Evolutionary conservation across 257 asterid species (phyloP).

Genomic region (Primulina eburnea): DNA sequence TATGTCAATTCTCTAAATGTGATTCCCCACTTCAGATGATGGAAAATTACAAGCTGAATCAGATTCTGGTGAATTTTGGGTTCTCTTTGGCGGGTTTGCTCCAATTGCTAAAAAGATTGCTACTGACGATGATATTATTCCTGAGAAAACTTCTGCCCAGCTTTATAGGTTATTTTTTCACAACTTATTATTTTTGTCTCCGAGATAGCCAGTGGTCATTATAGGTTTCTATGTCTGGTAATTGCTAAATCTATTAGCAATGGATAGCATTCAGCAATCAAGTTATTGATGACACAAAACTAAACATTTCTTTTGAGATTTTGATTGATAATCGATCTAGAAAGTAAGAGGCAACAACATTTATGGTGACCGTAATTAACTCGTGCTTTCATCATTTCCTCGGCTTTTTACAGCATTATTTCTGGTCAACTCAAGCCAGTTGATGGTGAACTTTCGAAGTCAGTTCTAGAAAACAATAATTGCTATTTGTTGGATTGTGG

Average conservation of each 20-base stretch:
- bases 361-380: background rate
- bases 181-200: constrained; percentile 17
- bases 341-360: background rate
- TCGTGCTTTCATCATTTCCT: background rate
- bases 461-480: constrained; percentile 78
- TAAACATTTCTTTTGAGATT: background rate
- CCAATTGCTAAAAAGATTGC: constrained; percentile 90
- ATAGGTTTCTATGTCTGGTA: constrained; percentile 8
- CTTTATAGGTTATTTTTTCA: constrained; percentile 53
- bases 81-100: constrained; percentile 98
- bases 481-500: constrained; percentile 96
- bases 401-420: constrained; percentile 51
- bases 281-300: background rate
- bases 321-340: background rate
- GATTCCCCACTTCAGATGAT: constrained; percentile 60
- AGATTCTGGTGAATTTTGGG: constrained; percentile 99
- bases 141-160: constrained; percentile 81
- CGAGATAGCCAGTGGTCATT: constrained; percentile 13
- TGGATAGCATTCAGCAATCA: background rate
- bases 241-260: background rate
- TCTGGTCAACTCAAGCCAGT: constrained; percentile 68
- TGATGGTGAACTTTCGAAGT: constrained; percentile 87
- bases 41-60: constrained; percentile 94
- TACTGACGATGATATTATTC: constrained; percentile 81
- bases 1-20: constrained; percentile 8